Base-by-base conservation (phyloP, 2,329 filamentous ascomycete species). In the Meredithiella fracta region DNA sequence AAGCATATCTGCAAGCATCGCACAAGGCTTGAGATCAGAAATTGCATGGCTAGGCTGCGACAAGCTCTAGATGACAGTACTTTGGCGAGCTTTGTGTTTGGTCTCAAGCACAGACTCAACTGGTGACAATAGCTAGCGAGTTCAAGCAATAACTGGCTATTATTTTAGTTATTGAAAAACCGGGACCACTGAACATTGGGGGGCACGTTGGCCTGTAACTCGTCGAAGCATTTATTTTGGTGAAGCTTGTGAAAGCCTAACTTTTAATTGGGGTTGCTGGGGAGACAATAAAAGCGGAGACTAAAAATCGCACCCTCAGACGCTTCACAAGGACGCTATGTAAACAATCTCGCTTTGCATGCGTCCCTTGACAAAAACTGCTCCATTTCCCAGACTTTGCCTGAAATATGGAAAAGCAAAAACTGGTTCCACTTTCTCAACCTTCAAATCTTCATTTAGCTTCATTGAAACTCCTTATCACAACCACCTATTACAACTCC, bases 361-460 rank as follows among this genome's bases (percentile, higher is more conserved):
- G 40, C 40, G 20, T n/a, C 40, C 40, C 40, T 44, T 44, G 40
- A 44, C 15, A 22, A n/a, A 44, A 44, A 44, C 20, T n/a, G 40
- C 40, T 44, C 40, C 20, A 8, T 8, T 7, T 44, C 40, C 11
- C 40, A 44, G 40, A 17, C 40, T 44, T 7, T 44, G 17, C 40
- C 40, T 44, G 40, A n/a, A 44, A 44, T 44, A n/a, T 4, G 20
- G n/a, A 44, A 44, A 44, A 2, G 40, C 17, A n/a, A 17, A 44
- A 17, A 17, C 40, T 44, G 40, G 40, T 44, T 44, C 6, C 40
- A 44, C 40, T 44, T 44, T 44, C 15, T 44, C 11, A 22, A 44
- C 40, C 40, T 44, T 44, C 40, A 44, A 44, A 44, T 44, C 40
- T 44, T 44, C 40, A 44, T 44, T 44, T 44, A 17, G 40, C 40